Evolutionary conservation across 2,329 filamentous ascomycete genomes (phyloP), one percentile per base, ranked within the genome.

Genomic region (Stagonosporopsis chrysanthemi): DNA sequence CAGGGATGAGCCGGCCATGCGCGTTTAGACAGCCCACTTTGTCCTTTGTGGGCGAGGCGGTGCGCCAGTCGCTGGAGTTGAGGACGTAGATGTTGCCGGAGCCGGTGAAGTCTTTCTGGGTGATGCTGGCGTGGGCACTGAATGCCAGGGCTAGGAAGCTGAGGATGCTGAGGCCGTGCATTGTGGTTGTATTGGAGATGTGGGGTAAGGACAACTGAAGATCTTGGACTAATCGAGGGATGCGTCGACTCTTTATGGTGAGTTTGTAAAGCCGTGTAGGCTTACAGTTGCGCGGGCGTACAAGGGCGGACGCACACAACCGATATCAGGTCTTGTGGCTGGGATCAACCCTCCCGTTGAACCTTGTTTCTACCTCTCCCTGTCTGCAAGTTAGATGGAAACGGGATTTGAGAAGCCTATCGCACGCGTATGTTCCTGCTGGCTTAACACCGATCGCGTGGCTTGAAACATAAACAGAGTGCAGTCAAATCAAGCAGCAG

Each of bases 61-160:
- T 65, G 4, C 53, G 41, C 68, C 67, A 72, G 60, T 73, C 63
- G 14, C 55, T 56, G 4, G 73, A 75, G 14, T 69, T 54, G 19
- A 74, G 63, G 6, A 75, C 73, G 23, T 51, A 52, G 49, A 75
- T 74, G 43, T 66, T 60, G 22, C 73, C 73, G 24, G 63, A 52
- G 50, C 73, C 73, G 6, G 61, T 65, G 54, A 72, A 74, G 43
- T 73, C 64, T n/a, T 58, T 55, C 47, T 72, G 65, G 17, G 63
- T 61, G 9, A 69, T 56, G 22, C 55, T 56, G 2, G 68, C 68
- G 12, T 59, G 54, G 4, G 63, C 52, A 29, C 57, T 33, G 8
- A 65, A 33, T 8, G 60, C 48, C n/a, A 57, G 54, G 28, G 53
- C 14, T 22, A 60, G 23, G 19, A 60, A 15, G 43, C 58, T 24